Conservation (phyloP, 306 rosid genomes). For the Boehmeria nivea region DNA sequence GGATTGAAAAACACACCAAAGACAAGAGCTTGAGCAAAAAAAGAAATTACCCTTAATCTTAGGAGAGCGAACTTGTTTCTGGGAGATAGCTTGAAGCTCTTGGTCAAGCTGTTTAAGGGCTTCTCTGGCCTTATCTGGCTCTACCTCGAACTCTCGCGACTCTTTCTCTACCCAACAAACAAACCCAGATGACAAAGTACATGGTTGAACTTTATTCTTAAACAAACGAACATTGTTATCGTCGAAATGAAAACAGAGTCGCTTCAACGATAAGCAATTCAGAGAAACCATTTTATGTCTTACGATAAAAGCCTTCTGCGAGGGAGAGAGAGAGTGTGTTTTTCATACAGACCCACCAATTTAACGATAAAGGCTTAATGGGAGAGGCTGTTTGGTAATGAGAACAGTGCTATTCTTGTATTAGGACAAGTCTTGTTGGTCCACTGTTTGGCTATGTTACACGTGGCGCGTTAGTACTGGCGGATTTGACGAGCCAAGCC, state of each 20-base stretch:
- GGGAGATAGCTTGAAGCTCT: constrained; percentile 58
- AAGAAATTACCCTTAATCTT: constrained; percentile 36
- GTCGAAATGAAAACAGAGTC: constrained; percentile 1
- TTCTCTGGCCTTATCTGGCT: constrained; percentile 76
- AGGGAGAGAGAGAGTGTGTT: neutral
- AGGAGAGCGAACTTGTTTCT: constrained; percentile 40
- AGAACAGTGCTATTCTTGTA: neutral
- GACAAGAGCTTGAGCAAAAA: neutral
- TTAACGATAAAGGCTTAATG: neutral
- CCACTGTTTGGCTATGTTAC: neutral
- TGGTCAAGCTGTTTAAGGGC: constrained; percentile 75
- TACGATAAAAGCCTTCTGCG: neutral
- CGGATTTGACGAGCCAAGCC: constrained; percentile 1
- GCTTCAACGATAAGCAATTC: constrained; percentile 24
- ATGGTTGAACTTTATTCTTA: neutral
- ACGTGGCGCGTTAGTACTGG: neutral
- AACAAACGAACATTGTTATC: neutral
- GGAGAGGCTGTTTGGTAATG: neutral
- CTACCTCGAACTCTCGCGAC: constrained; percentile 63
- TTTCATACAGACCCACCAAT: no score
- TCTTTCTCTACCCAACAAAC: constrained; percentile 49
- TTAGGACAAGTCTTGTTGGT: neutral
- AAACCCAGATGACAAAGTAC: constrained; percentile 2
- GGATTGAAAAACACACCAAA: no score
- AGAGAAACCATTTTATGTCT: constrained; percentile 29